Evolutionary conservation across 2,329 filamentous ascomycete species (phyloP).

Genomic region (Clonostachys sp.): DNA sequence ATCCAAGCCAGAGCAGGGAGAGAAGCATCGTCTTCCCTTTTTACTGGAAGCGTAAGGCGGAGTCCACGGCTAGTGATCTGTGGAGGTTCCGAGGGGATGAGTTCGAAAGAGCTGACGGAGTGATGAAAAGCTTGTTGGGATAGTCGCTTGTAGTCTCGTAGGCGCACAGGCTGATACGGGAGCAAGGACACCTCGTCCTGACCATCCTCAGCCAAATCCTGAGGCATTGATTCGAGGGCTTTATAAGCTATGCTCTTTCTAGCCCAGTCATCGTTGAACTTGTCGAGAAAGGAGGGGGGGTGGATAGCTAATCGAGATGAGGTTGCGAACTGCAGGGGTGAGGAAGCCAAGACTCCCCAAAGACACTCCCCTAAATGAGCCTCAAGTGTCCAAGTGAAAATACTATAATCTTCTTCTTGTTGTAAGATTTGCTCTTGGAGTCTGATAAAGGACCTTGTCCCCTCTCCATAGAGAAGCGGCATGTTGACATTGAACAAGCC

Average conservation of each 20-base stretch:
- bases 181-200: not conserved
- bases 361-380: not conserved
- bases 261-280: no score
- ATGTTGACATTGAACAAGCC: constrained; percentile 13
- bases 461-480: constrained; percentile 13
- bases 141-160: not conserved
- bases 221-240: not conserved
- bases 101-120: no score
- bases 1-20: not conserved
- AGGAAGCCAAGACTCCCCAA: not conserved
- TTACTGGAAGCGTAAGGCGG: not conserved
- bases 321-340: not conserved
- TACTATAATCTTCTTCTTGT: constrained; percentile 2
- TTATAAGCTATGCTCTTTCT: not conserved
- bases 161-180: not conserved
- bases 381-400: constrained; percentile 4
- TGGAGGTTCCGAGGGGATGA: not conserved
- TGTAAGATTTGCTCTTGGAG: constrained; percentile 10
- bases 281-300: no score
- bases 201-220: not conserved
- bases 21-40: not conserved
- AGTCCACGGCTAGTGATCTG: not conserved
- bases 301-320: not conserved
- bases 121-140: no score
- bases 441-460: constrained; percentile 5